Conservation (phyloP, 139 green algal species). For the Coelastrella sp. region DNA sequence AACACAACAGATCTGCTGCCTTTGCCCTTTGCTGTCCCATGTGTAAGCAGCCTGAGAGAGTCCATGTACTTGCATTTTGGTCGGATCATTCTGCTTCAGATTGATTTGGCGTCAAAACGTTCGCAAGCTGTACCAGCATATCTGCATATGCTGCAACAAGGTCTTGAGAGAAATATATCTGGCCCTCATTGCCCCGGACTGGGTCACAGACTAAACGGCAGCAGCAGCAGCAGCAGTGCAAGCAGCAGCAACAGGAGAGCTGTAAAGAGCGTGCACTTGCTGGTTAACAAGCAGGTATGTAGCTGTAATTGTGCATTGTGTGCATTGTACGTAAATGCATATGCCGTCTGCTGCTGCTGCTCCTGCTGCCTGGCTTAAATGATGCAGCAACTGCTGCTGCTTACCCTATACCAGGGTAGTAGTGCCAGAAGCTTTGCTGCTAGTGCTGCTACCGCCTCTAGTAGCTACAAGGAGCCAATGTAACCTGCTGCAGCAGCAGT, state of each 20-base stretch:
- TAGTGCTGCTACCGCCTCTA: conserved; percentile 77
- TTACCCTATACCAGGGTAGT: conserved; percentile 73
- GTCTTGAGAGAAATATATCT: conserved; percentile 84
- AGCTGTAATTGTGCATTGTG: too few species aligned
- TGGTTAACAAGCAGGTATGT: too few species aligned
- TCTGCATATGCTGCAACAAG: conserved; percentile 77
- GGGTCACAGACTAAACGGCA: conserved; percentile 91
- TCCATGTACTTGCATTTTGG: too few species aligned
- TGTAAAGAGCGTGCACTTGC: neutral
- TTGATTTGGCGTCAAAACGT: conserved; percentile 90
- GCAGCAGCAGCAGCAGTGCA: conserved; percentile 21
- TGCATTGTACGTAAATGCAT: too few species aligned
- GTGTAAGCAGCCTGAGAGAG: too few species aligned
- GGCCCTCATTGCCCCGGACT: conserved; percentile 92
- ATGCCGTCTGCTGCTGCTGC: neutral
- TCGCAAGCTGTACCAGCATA: conserved; percentile 75
- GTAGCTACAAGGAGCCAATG: conserved; percentile 85
- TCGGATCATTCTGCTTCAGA: conserved; percentile 91
- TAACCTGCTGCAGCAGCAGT: conserved; percentile 78
- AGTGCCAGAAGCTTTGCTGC: conserved; percentile 65
- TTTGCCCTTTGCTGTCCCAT: too few species aligned
- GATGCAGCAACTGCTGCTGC: conserved; percentile 57
- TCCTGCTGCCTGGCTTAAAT: conserved; percentile 70
- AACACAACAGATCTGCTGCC: too few species aligned
- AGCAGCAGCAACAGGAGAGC: conserved; percentile 29